These are phyloP conservation scores for Aspergillus ochraceoroseus DNA, from an alignment of 2,329 filamentous ascomycete species.

Conservation along the genomic window DNA sequence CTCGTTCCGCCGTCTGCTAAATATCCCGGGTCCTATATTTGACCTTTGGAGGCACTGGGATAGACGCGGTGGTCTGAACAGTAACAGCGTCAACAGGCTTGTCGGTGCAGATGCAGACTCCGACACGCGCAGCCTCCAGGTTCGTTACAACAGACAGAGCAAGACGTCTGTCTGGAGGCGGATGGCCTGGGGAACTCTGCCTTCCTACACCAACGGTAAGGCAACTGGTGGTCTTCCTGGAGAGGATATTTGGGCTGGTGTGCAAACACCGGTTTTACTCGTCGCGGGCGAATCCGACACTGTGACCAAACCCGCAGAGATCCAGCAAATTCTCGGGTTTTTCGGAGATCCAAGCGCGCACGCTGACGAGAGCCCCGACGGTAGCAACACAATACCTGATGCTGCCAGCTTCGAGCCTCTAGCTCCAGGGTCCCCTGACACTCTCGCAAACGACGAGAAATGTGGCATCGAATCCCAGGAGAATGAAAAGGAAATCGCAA, in stretches of 20 bases:
- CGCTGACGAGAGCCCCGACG: conserved; percentile 24
- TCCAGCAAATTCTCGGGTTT: conserved; percentile 59
- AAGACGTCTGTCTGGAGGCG: conserved; percentile 75
- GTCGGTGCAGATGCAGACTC: conserved; percentile 44
- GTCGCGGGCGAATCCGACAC: conserved; percentile 72
- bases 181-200: conserved; percentile 69
- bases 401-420: conserved; percentile 30
- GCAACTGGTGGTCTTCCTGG: conserved; percentile 64
- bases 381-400: conserved; percentile 29
- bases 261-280: conserved; percentile 70
- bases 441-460: conserved; percentile 26
- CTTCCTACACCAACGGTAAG: conserved; percentile 50
- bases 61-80: conserved; percentile 69
- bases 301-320: conserved; percentile 66
- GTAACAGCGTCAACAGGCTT: conserved; percentile 73
- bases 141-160: conserved; percentile 68
- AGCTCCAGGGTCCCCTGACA: conserved; percentile 13
- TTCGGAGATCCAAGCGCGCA: conserved; percentile 31
- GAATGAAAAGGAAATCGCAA: conserved; percentile 18
- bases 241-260: conserved; percentile 63
- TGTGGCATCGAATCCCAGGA: conserved; percentile 24
- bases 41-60: conserved; percentile 74
- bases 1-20: conserved; percentile 55
- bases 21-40: conserved; percentile 64
- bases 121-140: conserved; percentile 42